A percentile compares a stretch with the other conserved stretches of the same genome.
These are phyloP conservation scores for Gardenia jasminoides DNA, from an alignment of 257 asterid genomes.

Conservation along the genomic window DNA sequence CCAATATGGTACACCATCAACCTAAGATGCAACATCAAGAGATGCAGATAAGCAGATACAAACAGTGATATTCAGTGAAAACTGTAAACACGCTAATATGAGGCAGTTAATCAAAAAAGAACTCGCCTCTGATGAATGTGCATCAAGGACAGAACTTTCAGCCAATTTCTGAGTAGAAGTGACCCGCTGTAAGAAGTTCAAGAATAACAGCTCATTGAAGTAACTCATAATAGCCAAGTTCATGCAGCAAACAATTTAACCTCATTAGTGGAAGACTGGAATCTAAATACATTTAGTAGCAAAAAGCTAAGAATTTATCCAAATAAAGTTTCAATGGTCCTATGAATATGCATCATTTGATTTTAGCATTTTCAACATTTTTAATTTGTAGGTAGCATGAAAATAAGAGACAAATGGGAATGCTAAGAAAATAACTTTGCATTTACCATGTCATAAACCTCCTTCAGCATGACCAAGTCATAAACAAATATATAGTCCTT, in stretches of 20 bases:
- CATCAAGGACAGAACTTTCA: slow-evolving; percentile 91
- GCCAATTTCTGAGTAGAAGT: slow-evolving; percentile 81
- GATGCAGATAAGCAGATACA: slow-evolving; percentile 15
- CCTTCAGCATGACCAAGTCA: neutral
- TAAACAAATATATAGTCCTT: neutral
- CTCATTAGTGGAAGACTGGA: neutral
- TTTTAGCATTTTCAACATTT: neutral
- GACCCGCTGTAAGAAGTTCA: slow-evolving; percentile 60
- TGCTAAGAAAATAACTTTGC: neutral
- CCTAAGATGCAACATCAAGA: slow-evolving; percentile 34
- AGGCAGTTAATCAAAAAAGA: neutral
- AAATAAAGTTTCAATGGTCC: neutral
- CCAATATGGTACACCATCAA: slow-evolving; percentile 93
- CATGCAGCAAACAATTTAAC: neutral
- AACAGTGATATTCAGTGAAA: too few species aligned
- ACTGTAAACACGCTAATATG: neutral
- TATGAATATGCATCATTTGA: neutral
- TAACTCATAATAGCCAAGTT: neutral
- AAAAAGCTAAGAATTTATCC: neutral
- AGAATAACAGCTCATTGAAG: slow-evolving; percentile 20
- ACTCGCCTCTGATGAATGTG: slow-evolving; percentile 85
- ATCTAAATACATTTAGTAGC: neutral
- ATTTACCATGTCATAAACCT: neutral
- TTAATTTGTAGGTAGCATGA: neutral
- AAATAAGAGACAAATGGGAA: neutral